Evolutionary conservation across 2,329 filamentous ascomycete species (phyloP).

Genomic region (Colletotrichum chrysophilum): DNA sequence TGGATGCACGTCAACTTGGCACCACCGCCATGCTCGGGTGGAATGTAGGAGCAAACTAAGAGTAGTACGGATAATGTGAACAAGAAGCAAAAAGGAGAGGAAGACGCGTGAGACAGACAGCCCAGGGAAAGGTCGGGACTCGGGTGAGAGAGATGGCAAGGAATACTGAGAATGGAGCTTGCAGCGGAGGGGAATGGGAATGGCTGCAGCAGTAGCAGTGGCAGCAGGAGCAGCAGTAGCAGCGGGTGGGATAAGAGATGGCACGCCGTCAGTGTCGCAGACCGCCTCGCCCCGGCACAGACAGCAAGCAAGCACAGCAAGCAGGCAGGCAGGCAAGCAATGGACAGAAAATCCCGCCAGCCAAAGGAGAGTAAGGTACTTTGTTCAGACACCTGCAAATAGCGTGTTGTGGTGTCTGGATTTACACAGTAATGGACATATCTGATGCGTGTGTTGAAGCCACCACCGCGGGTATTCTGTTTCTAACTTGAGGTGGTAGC

Average conservation of each 20-base stretch:
- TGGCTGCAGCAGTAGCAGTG: not conserved
- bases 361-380: not conserved
- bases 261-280: not conserved
- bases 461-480: not conserved
- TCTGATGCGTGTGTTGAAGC: not conserved
- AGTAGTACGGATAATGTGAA: not conserved
- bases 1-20: conserved; percentile 12
- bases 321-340: not conserved
- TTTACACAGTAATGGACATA: not conserved
- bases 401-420: not conserved
- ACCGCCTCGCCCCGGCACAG: not conserved
- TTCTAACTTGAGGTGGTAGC: not conserved
- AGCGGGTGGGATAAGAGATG: not conserved
- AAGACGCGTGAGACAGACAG: not conserved
- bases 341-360: not conserved
- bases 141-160: not conserved
- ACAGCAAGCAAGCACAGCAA: not conserved
- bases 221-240: not conserved
- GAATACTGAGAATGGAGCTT: not conserved
- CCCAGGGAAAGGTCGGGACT: not conserved
- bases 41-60: conserved; percentile 16
- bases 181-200: not conserved
- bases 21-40: conserved; percentile 8
- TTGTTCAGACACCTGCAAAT: not conserved
- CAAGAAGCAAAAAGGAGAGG: not conserved